phyloP scores from a whole-genome alignment of 1,139 yeast species.

The Diutina siamensis region DNA sequence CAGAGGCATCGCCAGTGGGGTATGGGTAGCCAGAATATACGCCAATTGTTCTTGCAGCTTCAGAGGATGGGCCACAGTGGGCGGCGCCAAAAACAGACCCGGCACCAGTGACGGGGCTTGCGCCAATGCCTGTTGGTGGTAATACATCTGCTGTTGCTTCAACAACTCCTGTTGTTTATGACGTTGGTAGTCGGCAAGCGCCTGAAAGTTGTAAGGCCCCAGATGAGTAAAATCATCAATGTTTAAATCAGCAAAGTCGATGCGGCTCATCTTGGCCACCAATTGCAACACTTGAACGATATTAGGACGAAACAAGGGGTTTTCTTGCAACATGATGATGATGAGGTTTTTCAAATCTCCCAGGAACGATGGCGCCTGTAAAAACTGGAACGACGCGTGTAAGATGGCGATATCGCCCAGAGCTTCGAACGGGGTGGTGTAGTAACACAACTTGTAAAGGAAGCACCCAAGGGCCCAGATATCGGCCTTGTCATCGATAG shows the following conservation, averaged over 20 bases:
- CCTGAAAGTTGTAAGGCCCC: conserved; percentile 34
- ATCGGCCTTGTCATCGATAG: conserved; percentile 90
- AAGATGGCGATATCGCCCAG: conserved; percentile 64
- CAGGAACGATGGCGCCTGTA: conserved; percentile 42
- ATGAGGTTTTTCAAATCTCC: conserved; percentile 62
- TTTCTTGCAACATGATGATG: conserved; percentile 67
- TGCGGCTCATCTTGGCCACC: conserved; percentile 21
- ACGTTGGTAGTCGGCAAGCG: conserved; percentile 33
- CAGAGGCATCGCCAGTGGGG: neutral
- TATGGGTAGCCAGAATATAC: neutral
- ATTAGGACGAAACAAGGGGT: conserved; percentile 77
- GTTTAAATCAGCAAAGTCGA: conserved; percentile 18
- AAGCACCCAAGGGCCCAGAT: conserved; percentile 96
- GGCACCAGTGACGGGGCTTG: neutral
- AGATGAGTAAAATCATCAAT: conserved; percentile 27
- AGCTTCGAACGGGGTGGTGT: conserved; percentile 76
- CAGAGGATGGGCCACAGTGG: neutral
- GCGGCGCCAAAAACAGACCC: neutral
- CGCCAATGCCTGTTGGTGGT: conserved; percentile 18
- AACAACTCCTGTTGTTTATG: conserved; percentile 26
- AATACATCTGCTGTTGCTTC: conserved; percentile 26
- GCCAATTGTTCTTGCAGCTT: neutral
- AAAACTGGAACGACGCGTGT: conserved; percentile 55
- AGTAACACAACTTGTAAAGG: conserved; percentile 81
- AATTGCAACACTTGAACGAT: conserved; percentile 52